These are phyloP conservation scores for Xylariaceae sp. DNA, from an alignment of 2,329 filamentous ascomycete genomes.

Conservation along the genomic window DNA sequence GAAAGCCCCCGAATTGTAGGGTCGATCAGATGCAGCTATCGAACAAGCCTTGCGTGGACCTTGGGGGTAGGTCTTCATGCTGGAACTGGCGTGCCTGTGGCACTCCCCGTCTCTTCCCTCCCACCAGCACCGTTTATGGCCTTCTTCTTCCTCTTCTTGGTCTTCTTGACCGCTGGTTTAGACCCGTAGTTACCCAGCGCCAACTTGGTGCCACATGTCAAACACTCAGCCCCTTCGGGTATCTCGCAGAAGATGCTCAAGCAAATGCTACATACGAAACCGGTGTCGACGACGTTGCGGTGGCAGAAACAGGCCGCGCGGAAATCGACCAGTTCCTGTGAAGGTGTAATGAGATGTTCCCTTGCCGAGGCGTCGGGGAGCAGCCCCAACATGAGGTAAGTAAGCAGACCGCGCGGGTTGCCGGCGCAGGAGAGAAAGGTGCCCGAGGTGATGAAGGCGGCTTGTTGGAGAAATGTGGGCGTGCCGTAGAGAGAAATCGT, in stretches of 20 bases:
- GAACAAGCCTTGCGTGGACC: too few relatives aligned
- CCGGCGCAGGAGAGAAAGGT: slow-evolving; percentile 46
- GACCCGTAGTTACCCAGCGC: slow-evolving; percentile 71
- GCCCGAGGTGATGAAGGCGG: slow-evolving; percentile 59
- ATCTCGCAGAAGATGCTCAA: slow-evolving; percentile 84
- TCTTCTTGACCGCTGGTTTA: slow-evolving; percentile 73
- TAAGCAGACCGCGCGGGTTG: slow-evolving; percentile 69
- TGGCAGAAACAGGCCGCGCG: slow-evolving; percentile 98
- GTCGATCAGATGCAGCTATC: too few relatives aligned
- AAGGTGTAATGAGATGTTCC: slow-evolving; percentile 68
- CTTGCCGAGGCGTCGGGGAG: slow-evolving; percentile 59
- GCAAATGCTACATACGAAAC: slow-evolving; percentile 95
- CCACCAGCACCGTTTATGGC: slow-evolving; percentile 42
- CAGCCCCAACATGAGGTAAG: slow-evolving; percentile 94
- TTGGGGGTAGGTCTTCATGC: slow-evolving; percentile 14
- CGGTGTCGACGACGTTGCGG: slow-evolving; percentile 81
- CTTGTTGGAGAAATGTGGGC: slow-evolving; percentile 92
- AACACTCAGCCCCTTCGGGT: slow-evolving; percentile 61
- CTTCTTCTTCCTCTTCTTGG: slow-evolving; percentile 66
- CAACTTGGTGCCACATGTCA: slow-evolving; percentile 79
- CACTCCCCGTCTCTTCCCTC: slow-evolving; percentile 55
- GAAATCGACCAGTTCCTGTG: slow-evolving; percentile 86
- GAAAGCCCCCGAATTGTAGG: background rate
- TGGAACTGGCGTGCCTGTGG: slow-evolving; percentile 55
- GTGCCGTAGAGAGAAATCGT: slow-evolving; percentile 81